Conservation (phyloP, 495 filamentous ascomycete species). For the Podospora appendiculata region DNA sequence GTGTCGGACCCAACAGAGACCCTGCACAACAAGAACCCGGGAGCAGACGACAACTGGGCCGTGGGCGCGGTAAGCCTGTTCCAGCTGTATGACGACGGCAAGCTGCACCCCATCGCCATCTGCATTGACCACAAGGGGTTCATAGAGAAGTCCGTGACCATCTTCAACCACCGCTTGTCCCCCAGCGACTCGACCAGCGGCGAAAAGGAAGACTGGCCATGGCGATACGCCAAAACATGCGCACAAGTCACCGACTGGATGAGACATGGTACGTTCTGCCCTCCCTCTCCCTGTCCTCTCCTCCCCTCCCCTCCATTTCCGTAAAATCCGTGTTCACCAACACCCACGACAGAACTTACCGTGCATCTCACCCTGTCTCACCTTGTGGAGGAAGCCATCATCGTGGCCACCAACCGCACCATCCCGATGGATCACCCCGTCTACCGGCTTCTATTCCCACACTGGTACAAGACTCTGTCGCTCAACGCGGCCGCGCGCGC, state of each 20-base stretch:
- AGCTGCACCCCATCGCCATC: constrained; percentile 41
- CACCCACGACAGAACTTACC: constrained; percentile 19
- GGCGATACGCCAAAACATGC: constrained; percentile 46
- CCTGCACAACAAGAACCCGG: constrained; percentile 12
- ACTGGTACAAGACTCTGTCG: constrained; percentile 43
- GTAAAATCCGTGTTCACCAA: too few relatives aligned
- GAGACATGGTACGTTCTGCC: constrained; percentile 18
- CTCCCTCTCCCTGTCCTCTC: too few relatives aligned
- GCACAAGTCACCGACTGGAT: constrained; percentile 42
- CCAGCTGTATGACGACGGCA: constrained; percentile 33
- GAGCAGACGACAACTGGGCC: constrained; percentile 20
- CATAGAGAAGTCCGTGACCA: constrained; percentile 33
- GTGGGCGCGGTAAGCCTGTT: constrained; percentile 39
- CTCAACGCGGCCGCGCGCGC: constrained; percentile 41
- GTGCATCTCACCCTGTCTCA: constrained; percentile 41
- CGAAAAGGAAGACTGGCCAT: constrained; percentile 41
- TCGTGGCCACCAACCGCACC: constrained; percentile 35
- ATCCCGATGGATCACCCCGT: constrained; percentile 33
- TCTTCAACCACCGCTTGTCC: constrained; percentile 37
- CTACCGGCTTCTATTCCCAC: constrained; percentile 32
- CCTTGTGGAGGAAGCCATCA: constrained; percentile 40
- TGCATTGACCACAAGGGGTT: constrained; percentile 34
- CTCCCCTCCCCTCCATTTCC: too few relatives aligned
- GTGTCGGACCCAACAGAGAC: constrained; percentile 9
- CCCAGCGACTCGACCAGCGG: constrained; percentile 16